Evolutionary conservation across 805 yeast species (phyloP).

Genomic region (Kuraishia piskuri): DNA sequence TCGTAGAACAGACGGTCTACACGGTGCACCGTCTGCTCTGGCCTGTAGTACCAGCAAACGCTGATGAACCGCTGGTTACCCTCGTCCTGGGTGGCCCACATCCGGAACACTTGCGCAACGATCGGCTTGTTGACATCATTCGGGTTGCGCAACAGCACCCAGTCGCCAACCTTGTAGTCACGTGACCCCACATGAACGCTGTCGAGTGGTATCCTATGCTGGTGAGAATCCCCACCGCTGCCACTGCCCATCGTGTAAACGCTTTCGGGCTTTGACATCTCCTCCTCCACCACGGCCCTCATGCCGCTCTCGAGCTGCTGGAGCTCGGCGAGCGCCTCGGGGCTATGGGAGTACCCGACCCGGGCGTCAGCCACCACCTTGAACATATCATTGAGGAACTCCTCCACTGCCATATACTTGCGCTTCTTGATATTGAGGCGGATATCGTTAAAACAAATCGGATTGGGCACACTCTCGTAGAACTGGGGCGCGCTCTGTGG

Average conservation of each 20-base stretch:
- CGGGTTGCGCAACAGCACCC: constrained; percentile 84
- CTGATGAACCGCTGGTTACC: constrained; percentile 80
- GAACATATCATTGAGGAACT: constrained; percentile 69
- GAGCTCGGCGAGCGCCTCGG: constrained; percentile 55
- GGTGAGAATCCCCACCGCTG: constrained; percentile 14
- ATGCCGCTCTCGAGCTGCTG: constrained; percentile 53
- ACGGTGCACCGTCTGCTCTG: constrained; percentile 96
- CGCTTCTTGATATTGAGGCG: constrained; percentile 80
- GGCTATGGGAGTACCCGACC: constrained; percentile 49
- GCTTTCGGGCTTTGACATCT: constrained; percentile 73
- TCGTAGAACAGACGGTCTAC: constrained; percentile 83
- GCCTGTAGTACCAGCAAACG: constrained; percentile 96
- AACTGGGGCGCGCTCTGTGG: constrained; percentile 44
- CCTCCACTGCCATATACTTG: constrained; percentile 67
- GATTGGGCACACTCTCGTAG: constrained; percentile 44
- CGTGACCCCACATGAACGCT: constrained; percentile 63
- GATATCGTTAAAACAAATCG: constrained; percentile 64
- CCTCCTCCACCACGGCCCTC: constrained; percentile 49
- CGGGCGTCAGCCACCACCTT: constrained; percentile 70
- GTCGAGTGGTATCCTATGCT: constrained; percentile 71
- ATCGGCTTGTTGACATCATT: constrained; percentile 88
- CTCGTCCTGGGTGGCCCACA: constrained; percentile 76
- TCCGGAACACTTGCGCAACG: constrained; percentile 85
- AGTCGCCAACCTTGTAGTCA: constrained; percentile 81
- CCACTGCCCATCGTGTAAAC: constrained; percentile 55